Evolutionary conservation across 1,139 yeast species (phyloP), one percentile per base, ranked within the genome.

Genomic region (Scheffersomyces illinoinensis): DNA sequence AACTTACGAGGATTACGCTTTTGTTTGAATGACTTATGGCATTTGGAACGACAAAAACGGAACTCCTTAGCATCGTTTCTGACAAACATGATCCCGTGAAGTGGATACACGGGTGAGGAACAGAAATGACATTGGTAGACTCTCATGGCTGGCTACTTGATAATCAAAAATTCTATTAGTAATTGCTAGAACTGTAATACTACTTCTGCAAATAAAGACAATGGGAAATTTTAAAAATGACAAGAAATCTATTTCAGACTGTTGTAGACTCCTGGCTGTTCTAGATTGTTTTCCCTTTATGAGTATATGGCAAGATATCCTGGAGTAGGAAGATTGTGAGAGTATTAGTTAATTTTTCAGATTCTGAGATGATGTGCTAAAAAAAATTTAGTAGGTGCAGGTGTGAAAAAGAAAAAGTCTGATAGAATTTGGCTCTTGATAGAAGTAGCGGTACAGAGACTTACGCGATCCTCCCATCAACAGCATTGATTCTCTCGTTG

Each of bases 1-100:
- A 93, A 88, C 79, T 95, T 95, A 81, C 99, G 90, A 68, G 99
- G 99, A 81, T 95, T 95, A 79, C 99, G 90, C 84, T 97, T 93
- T 83, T 93, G 96, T 77, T 95, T 95, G 88, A 95, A 95, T 60
- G 95, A 90, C 75, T 93, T 92, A 80, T 95, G 99, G 80, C 99
- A 95, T 76, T 96, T 95, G 64, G 98, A 93, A 76, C 98, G 92
- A 76, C 99, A 95, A 81, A 95, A 95, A 70, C 97, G 85, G 75
- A 95, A 95, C 78, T 93, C 98, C 73, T 95, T 95, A 66, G 98
- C 97, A 71, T 95, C 99, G 75, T 95, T 95, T 78, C 99, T 89
- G 63, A 95, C 98, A 78, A 93, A 95, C 90, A 91, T 90, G 74
- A 96, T 93, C 64, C 99, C 99, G 72, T 95, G 98, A 61, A 97